These are phyloP conservation scores for Aspergillus carlsbadensis DNA, from an alignment of 495 filamentous ascomycete species.

Conservation along the genomic window DNA sequence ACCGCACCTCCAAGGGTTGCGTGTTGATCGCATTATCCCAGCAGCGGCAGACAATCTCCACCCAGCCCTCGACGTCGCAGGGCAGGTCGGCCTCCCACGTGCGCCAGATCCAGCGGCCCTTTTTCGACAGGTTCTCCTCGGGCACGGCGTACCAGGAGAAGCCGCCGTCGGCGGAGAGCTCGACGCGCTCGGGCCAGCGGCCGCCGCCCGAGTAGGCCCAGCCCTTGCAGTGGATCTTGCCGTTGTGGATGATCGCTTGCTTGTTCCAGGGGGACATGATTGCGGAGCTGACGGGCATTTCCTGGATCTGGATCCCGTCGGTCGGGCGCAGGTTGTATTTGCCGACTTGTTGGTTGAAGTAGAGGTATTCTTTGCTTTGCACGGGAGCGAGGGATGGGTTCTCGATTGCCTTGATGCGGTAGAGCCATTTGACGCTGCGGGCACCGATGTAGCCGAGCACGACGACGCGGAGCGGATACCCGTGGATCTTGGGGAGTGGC, in stretches of 20 bases:
- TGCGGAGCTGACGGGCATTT: slow-evolving; percentile 50
- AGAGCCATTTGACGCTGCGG: slow-evolving; percentile 45
- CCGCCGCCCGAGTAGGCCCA: slow-evolving; percentile 50
- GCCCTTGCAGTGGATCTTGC: slow-evolving; percentile 40
- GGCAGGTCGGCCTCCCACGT: slow-evolving; percentile 41
- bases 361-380: slow-evolving; percentile 48
- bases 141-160: slow-evolving; percentile 41
- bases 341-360: slow-evolving; percentile 41
- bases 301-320: slow-evolving; percentile 44
- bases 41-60: slow-evolving; percentile 41
- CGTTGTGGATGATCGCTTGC: slow-evolving; percentile 32
- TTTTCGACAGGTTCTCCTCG: slow-evolving; percentile 32
- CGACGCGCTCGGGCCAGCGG: slow-evolving; percentile 44
- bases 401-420: slow-evolving; percentile 34
- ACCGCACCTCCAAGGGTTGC: slow-evolving; percentile 38
- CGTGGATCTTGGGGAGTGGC: slow-evolving; percentile 64
- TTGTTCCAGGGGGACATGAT: slow-evolving; percentile 38
- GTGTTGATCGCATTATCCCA: slow-evolving; percentile 47
- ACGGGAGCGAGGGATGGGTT: slow-evolving; percentile 42
- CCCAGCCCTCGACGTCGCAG: slow-evolving; percentile 43
- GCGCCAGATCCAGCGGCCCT: slow-evolving; percentile 38
- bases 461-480: slow-evolving; percentile 60
- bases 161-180: slow-evolving; percentile 42
- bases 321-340: slow-evolving; percentile 35
- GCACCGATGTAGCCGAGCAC: slow-evolving; percentile 61